Conservation (phyloP, 2,329 filamentous ascomycete species). For the Xylaria sp. region DNA sequence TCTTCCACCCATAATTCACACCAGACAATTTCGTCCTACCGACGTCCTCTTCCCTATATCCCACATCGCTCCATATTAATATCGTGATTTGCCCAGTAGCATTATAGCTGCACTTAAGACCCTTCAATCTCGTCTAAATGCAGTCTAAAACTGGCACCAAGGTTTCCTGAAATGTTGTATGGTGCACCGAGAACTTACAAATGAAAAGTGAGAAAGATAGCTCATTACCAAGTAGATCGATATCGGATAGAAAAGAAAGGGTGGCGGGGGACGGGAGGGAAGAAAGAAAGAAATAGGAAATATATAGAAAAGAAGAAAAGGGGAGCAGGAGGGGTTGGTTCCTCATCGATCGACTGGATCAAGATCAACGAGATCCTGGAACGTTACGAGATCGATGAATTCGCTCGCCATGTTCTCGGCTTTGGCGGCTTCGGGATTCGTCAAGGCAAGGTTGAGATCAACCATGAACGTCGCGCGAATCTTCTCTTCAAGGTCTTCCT, state of each 20-base stretch:
- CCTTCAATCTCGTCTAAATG: neutral
- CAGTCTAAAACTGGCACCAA: neutral
- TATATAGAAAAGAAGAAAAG: neutral
- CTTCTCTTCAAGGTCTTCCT: slow-evolving; percentile 41
- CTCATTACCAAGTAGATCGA: neutral
- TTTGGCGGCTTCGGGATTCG: slow-evolving; percentile 50
- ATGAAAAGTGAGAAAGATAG: neutral
- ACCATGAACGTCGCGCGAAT: slow-evolving; percentile 54
- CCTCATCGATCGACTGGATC: slow-evolving; percentile 4
- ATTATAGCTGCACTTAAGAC: neutral
- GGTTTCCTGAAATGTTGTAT: neutral
- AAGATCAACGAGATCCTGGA: slow-evolving; percentile 48
- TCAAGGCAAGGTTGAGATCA: slow-evolving; percentile 52
- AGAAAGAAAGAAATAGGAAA: no score
- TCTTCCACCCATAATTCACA: neutral
- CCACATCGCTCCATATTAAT: neutral
- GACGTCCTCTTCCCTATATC: neutral
- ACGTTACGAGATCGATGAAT: slow-evolving; percentile 51
- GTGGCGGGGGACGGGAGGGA: no score
- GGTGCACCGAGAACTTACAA: neutral
- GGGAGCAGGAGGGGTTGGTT: no score
- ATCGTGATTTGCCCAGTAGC: neutral
- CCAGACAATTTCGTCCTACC: neutral
- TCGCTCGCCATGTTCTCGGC: slow-evolving; percentile 50
- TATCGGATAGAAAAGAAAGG: neutral